Conservation (phyloP, 1,284 basidiomycete genomes). For the Baeospora myosura region DNA sequence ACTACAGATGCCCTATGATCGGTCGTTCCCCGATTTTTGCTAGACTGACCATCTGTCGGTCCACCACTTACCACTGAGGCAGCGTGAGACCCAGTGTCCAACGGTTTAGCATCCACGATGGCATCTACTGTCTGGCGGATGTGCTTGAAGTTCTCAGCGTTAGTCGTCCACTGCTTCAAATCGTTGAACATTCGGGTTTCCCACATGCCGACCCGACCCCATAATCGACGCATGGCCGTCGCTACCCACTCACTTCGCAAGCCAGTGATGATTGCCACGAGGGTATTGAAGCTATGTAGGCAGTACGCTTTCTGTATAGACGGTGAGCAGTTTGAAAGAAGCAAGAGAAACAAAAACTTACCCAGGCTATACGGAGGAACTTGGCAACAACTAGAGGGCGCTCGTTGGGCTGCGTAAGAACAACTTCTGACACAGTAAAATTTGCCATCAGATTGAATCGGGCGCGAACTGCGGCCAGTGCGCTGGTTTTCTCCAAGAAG, state of each 20-base stretch:
- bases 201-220: slow-evolving; percentile 63
- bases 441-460: slow-evolving; percentile 84
- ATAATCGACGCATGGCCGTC: slow-evolving; percentile 60
- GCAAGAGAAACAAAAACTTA: slow-evolving; percentile 30
- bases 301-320: slow-evolving; percentile 71
- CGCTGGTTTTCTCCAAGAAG: slow-evolving; percentile 54
- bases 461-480: slow-evolving; percentile 71
- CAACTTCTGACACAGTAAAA: slow-evolving; percentile 77
- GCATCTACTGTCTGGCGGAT: slow-evolving; percentile 62
- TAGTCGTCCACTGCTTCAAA: slow-evolving; percentile 64
- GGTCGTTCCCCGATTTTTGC: slow-evolving; percentile 33
- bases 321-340: slow-evolving; percentile 10
- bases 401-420: slow-evolving; percentile 60
- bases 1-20: slow-evolving; percentile 33
- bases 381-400: slow-evolving; percentile 66
- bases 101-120: slow-evolving; percentile 57
- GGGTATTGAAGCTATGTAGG: slow-evolving; percentile 72
- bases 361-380: slow-evolving; percentile 84
- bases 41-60: slow-evolving; percentile 28
- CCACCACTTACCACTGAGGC: slow-evolving; percentile 41
- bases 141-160: slow-evolving; percentile 67
- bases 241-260: slow-evolving; percentile 69
- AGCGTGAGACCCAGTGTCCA: slow-evolving; percentile 42
- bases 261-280: slow-evolving; percentile 78
- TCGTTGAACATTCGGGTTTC: slow-evolving; percentile 75